phyloP scores from a whole-genome alignment of 768 basidiomycete genomes.

The Glaciozyma martinii region DNA sequence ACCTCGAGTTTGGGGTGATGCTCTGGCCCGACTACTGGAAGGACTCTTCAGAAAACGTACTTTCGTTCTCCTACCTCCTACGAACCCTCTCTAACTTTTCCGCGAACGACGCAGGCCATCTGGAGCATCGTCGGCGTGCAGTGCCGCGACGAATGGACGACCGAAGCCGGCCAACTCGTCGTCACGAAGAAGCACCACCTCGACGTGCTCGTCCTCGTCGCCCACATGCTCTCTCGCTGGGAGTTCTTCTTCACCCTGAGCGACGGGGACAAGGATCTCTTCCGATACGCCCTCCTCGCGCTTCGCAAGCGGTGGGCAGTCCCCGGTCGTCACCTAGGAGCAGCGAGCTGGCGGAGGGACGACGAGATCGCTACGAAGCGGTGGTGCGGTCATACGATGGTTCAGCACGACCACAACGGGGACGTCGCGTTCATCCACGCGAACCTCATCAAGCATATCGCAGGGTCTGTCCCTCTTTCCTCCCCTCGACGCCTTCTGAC shows the following conservation, averaged over 20 bases:
- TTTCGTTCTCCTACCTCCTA: neutral
- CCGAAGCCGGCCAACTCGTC: conserved; percentile 45
- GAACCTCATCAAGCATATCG: conserved; percentile 43
- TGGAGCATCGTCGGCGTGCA: conserved; percentile 44
- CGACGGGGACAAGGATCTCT: conserved; percentile 44
- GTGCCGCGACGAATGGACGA: conserved; percentile 45
- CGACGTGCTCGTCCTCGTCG: conserved; percentile 38
- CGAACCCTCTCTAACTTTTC: neutral
- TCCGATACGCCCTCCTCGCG: conserved; percentile 40
- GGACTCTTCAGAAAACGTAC: conserved; percentile 35
- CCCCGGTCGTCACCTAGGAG: conserved; percentile 43
- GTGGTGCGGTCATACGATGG: conserved; percentile 37
- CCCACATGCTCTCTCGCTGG: conserved; percentile 41
- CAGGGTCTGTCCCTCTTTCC: neutral
- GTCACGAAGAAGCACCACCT: conserved; percentile 43
- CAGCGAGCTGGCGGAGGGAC: conserved; percentile 31
- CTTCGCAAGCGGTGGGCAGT: conserved; percentile 46
- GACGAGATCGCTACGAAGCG: conserved; percentile 34
- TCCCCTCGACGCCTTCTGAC: neutral
- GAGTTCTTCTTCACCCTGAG: conserved; percentile 43
- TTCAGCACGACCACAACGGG: conserved; percentile 41
- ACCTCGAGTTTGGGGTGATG: conserved; percentile 39
- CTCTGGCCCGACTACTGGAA: conserved; percentile 44
- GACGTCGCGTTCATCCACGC: conserved; percentile 40
- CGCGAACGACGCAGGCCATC: conserved; percentile 25